Evolutionary conservation across 2,329 filamentous ascomycete genomes (phyloP), one percentile per base, ranked within the genome.

Genomic region (Ceratocystis papillata): DNA sequence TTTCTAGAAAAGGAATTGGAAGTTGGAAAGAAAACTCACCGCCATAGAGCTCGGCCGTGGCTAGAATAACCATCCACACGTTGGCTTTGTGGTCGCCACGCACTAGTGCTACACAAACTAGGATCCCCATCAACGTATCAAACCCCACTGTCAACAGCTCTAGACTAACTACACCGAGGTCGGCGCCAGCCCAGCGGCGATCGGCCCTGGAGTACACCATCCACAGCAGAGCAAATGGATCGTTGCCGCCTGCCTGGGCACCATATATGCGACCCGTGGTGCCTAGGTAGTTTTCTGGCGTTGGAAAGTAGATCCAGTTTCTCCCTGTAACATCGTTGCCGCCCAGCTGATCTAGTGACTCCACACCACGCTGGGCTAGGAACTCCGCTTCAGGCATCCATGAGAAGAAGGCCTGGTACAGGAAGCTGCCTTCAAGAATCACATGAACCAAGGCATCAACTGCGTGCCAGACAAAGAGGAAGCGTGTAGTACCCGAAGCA

Each of bases 391-490:
- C 65, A 3, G 76, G 74, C 6, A 79, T 72, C 73, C 76, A 80
- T 8, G 77, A 79, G 81, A 91, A 93, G 81, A 97, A 95, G 79
- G 90, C 96, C 77, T 96, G 90, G 80, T 91, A 96, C 28, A 96
- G 84, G 76, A 90, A 97, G 72, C 85, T 87, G 65, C 90, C 92
- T 78, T 97, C 93, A 74, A 97, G 88, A 74, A 90, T 80, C 76
- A 95, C 85, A 78, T 99, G 94, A 72, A 92, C 93, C 55, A 96
- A 82, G 41, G 90, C 90, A 75, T 96, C 92, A 77, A 96, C 95
- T 46, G 89, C 82, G 78, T 96, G 92, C 93, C 93, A 96, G 77
- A 95, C 83, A 81, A 96, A 96, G 70, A 96, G 85, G 73, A 89
- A 78, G 69, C 91, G 90, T 66, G 81, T 80, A 63, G 85, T 82